Base-by-base conservation (phyloP, 768 basidiomycete species). In the Mrakia frigida region DNA sequence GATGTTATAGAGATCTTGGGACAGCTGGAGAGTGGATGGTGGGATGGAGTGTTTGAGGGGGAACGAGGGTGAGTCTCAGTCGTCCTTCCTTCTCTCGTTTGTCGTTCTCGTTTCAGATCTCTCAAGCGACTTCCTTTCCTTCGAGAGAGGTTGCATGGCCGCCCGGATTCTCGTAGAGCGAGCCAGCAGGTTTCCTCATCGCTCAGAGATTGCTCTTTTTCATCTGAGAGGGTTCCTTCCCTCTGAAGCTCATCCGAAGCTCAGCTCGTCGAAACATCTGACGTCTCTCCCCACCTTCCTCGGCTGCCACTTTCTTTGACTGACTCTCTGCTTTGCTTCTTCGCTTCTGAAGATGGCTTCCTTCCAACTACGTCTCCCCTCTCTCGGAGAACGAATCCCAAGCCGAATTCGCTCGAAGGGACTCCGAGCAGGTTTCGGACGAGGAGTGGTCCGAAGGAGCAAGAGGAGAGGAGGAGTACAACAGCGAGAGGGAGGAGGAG, bases 1-100 rank as follows among this genome's bases (percentile, higher is more conserved):
- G 94, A 98, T 82, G 87, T 98, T 80, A 97, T 99, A 79, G 93
- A 98, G 83, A 93, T 98, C 77, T 87, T 96, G 73, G 92, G 91
- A 16, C 90, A 90, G 80, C 89, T 98, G 74, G 91, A 92, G 52
- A 92, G 92, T 6, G 96, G 96, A 23, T 99, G 96, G 96, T 98
- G 95, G 97, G 96, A 99, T 83, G 96, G 96, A 6, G 85, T 97
- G 77, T 87, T 97, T 31, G 89, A 90, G 68, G 91, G 92, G 74
- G 90, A 92, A 82, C 89, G 96, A 70, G 96, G 96, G 75, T 85
- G 83, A 81, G 73, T 70, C 60, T 28, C 28, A 10, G 25, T 43
- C 46, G 1, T 9, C 35, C 37, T 35, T n/a, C 25, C 65, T 35
- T 39, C 35, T 41, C 16, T 37, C 7, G 11, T 28, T 63, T n/a